Base-by-base conservation (phyloP, 768 basidiomycete genomes). In the Tylopilus sp. region DNA sequence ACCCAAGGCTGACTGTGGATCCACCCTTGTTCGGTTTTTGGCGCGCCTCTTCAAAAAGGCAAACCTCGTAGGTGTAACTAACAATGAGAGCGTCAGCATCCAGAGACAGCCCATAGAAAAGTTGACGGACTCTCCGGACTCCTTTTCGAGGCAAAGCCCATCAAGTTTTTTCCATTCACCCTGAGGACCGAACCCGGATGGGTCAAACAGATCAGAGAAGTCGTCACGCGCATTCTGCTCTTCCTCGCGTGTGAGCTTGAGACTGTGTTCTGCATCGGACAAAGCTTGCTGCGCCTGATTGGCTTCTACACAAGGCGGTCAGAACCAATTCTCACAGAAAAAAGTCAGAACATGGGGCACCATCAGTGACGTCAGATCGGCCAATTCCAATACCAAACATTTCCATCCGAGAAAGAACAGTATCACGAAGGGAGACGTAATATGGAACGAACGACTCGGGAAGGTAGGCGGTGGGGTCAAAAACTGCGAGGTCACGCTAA, bases 141-240 rank as follows among this genome's bases (percentile, higher is more conserved):
- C 81, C 64, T 83, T 87, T 64, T 83, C 80, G 12, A 98, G 66
- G 60, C 95, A 98, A 1, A 76, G 73, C 6, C 81, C 79, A 20
- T 95, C 88, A 6, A 99, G 79, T 72, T 95, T 97, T 77, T 95
- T 95, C 92, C 92, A 99, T 71, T 97, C 91, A 44, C 91, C 95
- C 23, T 90, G 76, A 1, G 72, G 65, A 18, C 94, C 94, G 58
- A 87, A 97, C 31, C 78, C 79, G 18, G 81, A 67, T 9, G 69
- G 69, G 52, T 83, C 73, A 61, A 85, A 90, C 21, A 98, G 75
- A 51, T 87, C 82, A 1, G 67, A 68, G 11, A 91, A 66, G 38
- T 88, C 85, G 21, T 76, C 69, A 47, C 79, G 73, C 0, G 83
- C 80, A 8, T 75, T 71, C 23, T 79, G 70, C 48, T 80, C 75